These are phyloP conservation scores for Nemania serpens DNA, from an alignment of 2,329 filamentous ascomycete genomes.

Conservation along the genomic window DNA sequence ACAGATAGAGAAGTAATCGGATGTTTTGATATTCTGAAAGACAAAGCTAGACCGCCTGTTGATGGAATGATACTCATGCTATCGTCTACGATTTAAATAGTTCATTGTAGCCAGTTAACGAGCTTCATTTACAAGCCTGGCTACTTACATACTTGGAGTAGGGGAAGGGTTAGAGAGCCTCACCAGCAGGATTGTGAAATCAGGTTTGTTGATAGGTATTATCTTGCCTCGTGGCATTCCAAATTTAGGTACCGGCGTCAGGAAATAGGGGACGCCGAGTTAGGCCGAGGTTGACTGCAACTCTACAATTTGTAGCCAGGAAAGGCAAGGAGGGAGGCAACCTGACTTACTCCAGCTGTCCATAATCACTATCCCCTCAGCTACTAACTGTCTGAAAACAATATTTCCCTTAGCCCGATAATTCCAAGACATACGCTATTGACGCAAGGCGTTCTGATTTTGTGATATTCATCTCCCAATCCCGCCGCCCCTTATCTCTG, in stretches of 20 bases:
- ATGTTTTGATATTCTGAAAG: background rate
- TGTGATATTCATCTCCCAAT: background rate
- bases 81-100: no score
- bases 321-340: no score
- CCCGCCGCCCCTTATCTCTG: background rate
- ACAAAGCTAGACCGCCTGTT: background rate
- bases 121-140: no score
- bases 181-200: no score
- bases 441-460: constrained; percentile 5
- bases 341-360: background rate
- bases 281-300: background rate
- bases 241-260: background rate
- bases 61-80: no score
- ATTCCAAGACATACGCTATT: constrained; percentile 8
- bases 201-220: background rate
- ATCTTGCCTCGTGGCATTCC: background rate
- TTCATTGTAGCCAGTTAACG: no score
- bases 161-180: no score
- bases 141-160: no score
- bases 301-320: background rate
- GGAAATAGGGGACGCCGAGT: background rate
- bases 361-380: no score
- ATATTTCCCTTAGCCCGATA: background rate
- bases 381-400: no score
- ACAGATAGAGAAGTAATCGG: background rate